Percentiles rank a stretch among this genome's conserved stretches.
Conservation (phyloP, 2,329 filamentous ascomycete species). For the Colletotrichum sp. region DNA sequence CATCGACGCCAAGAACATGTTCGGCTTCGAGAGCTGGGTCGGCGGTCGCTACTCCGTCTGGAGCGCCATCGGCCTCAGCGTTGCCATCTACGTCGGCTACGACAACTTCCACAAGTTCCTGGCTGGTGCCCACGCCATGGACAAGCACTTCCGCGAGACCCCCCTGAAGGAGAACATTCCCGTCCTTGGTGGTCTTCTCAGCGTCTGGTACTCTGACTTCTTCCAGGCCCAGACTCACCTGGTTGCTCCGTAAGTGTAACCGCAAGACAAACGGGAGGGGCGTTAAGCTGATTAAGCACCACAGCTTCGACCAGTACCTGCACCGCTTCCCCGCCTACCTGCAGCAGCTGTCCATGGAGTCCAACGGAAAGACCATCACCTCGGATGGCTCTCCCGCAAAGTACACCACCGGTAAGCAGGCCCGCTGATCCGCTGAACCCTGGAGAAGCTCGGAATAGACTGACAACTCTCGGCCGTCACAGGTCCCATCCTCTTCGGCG, state of each 20-base stretch:
- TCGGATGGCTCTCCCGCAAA: slow-evolving; percentile 88
- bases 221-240: slow-evolving; percentile 98
- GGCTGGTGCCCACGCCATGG: slow-evolving; percentile 93
- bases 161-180: slow-evolving; percentile 96
- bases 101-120: slow-evolving; percentile 99
- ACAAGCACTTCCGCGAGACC: slow-evolving; percentile 94
- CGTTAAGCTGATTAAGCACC: neutral
- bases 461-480: neutral
- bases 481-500: slow-evolving; percentile 91
- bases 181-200: slow-evolving; percentile 87
- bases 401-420: slow-evolving; percentile 79
- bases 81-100: slow-evolving; percentile 92
- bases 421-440: neutral
- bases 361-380: slow-evolving; percentile 97
- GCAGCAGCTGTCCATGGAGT: slow-evolving; percentile 99
- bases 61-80: slow-evolving; percentile 96
- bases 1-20: slow-evolving; percentile 99
- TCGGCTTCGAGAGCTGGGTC: slow-evolving; percentile 98
- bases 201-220: slow-evolving; percentile 99
- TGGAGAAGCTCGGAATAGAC: neutral
- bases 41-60: slow-evolving; percentile 98
- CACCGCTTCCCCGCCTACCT: slow-evolving; percentile 99
- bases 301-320: slow-evolving; percentile 95
- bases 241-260: slow-evolving; percentile 79
- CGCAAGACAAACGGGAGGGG: too few species aligned